Evolutionary conservation across 192 early-diverging fungal genomes (phyloP), one percentile per base, ranked within the genome.

Genomic region (Dispira parvispora): DNA sequence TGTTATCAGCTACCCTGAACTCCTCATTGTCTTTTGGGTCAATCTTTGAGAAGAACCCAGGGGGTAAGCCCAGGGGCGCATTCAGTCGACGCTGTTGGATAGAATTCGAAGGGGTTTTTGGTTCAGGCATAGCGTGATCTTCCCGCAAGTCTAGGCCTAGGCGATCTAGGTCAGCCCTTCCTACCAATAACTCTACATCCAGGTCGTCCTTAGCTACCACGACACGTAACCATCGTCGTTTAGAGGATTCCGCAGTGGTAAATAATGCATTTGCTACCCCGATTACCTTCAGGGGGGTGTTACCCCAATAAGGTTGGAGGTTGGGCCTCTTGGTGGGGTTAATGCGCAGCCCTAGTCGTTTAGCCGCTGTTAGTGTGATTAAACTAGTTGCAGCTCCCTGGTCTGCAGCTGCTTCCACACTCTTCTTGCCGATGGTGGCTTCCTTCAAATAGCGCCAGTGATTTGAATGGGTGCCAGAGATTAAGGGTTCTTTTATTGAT

Each of bases 381-480:
- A 57, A 10, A 32, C 23, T 27, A 23, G 4, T 5, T 14, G 55
- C 55, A 5, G 55, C 55, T 9, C 21, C 55, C n/a, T 57, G 55
- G 55, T 57, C 55, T 28, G 55, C 28, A 32, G 55, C 28, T 9
- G 55, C 55, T 23, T 57, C 8, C 28, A 57, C 28, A 23, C 20
- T 18, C 10, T 11, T 8, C 8, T 20, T 8, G 9, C 52, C 52
- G n/a, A 53, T 12, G 52, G 52, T 53, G 52, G 52, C 8, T 8
- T 20, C 20, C 8, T 53, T 8, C 10, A 53, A n/a, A 12, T 12
- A 12, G 20, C 52, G n/a, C 52, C 52, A 53, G 20, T 53, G 52
- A 25, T 18, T 11, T 10, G n/a, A 8, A 12, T 10, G 9, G 20
- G 9, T n/a, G 26, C 26, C 52, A 53, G 52, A 12, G 52, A 25